Base-by-base conservation (phyloP, 495 filamentous ascomycete species). In the Lasiosphaeria ovina region DNA sequence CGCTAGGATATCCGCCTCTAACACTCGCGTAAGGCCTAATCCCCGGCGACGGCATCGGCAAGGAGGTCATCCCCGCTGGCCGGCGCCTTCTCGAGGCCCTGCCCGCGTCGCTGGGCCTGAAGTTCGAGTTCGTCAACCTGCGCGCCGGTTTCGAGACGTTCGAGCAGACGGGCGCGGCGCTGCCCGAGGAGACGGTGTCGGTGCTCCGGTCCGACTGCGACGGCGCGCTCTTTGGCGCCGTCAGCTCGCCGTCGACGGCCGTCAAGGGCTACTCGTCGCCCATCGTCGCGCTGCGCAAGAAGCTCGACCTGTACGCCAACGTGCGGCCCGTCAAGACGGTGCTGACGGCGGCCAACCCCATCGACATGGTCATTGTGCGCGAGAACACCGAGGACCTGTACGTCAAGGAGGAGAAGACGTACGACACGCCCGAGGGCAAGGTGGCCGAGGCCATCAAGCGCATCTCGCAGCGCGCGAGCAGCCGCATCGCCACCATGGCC, bases 361-460 rank as follows among this genome's bases (percentile, higher is more conserved):
- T 98, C 70, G 94, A 98, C 79, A 85, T 98, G 67, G 94, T 98
- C 70, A 98, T 97, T 64, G 94, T 98, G 56, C 89, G 94, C 59
- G 94, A 98, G 76, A 98, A 98, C 79, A 98, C 94, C 55, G 94
- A 98, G 78, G 94, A 98, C 69, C 81, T 98, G 33, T 98, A 98
- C 82, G 95, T 98, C 61, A 98, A 98, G 79, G 92, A 98, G 76
- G 94, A 98, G 78, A 81, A 77, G 68, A 97, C 92, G 32, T 84
- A 81, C 72, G 84, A 89, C 24, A 84, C 81, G 49, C 81, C 86
- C 58, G 79, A 88, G 38, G 88, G 91, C 72, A 91, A 90, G 78
- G 87, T 97, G 58, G 95, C 94, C 58, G 92, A 97, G 81, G 94
- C 94, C 31, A 95, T 97, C 78, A 98, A 98, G 80, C 88, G 93